These are phyloP conservation scores for Isoetes engelmannii DNA, from an alignment of 83 land plant species.

Conservation along the genomic window DNA sequence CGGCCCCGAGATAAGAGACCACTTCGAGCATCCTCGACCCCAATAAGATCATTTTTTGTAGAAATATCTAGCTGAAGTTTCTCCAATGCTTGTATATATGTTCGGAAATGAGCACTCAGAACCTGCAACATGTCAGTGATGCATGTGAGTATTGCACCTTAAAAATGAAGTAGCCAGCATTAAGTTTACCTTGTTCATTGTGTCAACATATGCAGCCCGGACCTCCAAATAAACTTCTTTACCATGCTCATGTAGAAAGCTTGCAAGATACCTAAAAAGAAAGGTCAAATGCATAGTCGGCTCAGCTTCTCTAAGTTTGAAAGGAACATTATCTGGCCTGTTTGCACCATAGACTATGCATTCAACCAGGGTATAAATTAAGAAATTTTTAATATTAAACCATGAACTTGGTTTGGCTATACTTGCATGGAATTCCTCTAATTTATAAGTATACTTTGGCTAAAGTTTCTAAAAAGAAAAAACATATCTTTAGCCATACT, in stretches of 20 bases:
- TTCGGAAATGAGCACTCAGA: conserved; percentile 93
- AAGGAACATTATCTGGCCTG: too few relatives aligned
- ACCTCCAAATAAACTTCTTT: conserved; percentile 86
- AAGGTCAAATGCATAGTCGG: too few relatives aligned
- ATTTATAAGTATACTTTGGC: too few relatives aligned
- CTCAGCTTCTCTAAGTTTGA: too few relatives aligned
- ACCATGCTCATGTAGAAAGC: conserved; percentile 90
- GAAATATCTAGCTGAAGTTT: conserved; percentile 93
- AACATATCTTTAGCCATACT: too few relatives aligned
- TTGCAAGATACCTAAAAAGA: conserved; percentile 59
- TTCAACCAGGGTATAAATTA: too few relatives aligned
- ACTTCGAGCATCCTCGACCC: conserved; percentile 74
- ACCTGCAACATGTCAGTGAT: conserved; percentile 47
- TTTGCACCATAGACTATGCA: too few relatives aligned
- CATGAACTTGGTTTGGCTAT: too few relatives aligned
- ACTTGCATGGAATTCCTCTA: too few relatives aligned
- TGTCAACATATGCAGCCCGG: conserved; percentile 89
- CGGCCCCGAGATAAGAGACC: conserved; percentile 76
- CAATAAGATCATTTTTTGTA: conserved; percentile 84
- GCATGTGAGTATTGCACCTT: neutral
- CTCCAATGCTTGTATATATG: conserved; percentile 94
- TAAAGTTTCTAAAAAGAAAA: too few relatives aligned
- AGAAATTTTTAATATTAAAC: too few relatives aligned
- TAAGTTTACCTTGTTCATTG: conserved; percentile 82
- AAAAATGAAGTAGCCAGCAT: neutral